Conservation (phyloP, 805 yeast species). For the Saccharomycopsis synnaedendra region DNA sequence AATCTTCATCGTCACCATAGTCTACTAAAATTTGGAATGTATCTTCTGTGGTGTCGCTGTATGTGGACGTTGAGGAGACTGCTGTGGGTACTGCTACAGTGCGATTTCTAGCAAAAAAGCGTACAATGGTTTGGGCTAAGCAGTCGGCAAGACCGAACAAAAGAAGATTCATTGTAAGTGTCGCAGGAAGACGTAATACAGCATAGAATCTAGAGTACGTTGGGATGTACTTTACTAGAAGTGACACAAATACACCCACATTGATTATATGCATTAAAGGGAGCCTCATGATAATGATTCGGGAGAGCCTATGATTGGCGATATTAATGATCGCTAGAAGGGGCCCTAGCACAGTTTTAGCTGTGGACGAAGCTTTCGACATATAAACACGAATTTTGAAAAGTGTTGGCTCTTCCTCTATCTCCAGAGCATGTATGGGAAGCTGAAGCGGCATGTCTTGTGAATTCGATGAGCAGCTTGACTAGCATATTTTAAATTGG, state of each 20-base stretch:
- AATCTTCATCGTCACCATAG: conserved; percentile 24
- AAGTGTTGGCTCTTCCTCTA: too few relatives aligned
- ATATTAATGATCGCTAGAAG: conserved; percentile 1
- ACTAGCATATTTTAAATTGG: too few relatives aligned
- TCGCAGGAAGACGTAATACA: conserved; percentile 59
- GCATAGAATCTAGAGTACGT: conserved; percentile 52
- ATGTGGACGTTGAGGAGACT: conserved; percentile 15
- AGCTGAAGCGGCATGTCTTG: too few relatives aligned
- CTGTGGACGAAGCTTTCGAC: too few relatives aligned
- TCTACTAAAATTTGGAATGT: conserved; percentile 18
- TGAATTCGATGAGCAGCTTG: too few relatives aligned
- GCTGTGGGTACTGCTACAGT: conserved; percentile 12
- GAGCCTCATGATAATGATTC: conserved; percentile 31
- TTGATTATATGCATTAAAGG: conserved; percentile 49
- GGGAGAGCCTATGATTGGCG: conserved; percentile 16
- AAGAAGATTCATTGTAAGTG: conserved; percentile 68
- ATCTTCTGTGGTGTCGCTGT: conserved; percentile 8
- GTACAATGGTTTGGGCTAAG: conserved; percentile 64
- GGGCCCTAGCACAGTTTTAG: not conserved
- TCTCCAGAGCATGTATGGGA: too few relatives aligned
- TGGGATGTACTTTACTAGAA: conserved; percentile 42
- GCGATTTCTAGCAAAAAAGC: conserved; percentile 18
- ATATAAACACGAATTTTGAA: too few relatives aligned
- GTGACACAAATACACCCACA: conserved; percentile 34
- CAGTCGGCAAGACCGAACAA: conserved; percentile 87